phyloP scores from a whole-genome alignment of 345 rosid genomes.

The Populus davidiana region DNA sequence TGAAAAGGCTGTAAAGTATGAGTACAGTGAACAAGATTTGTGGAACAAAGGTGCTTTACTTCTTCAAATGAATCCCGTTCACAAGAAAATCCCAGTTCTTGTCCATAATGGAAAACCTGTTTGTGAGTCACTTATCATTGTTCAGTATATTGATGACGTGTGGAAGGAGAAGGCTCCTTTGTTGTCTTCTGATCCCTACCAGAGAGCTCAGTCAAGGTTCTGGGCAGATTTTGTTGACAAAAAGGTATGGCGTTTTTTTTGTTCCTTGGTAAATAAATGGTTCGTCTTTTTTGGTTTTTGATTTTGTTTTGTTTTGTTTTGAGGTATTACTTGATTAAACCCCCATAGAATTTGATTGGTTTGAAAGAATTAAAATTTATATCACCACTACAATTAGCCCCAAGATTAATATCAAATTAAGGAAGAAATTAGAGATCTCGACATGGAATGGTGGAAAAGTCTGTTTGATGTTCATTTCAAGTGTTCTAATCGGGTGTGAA shows the following conservation, averaged over 20 bases:
- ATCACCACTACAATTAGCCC: no score
- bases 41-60: not conserved
- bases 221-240: not conserved
- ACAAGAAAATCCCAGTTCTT: not conserved
- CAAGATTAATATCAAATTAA: no score
- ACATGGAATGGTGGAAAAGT: no score
- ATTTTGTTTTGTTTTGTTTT: no score
- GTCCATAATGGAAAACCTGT: not conserved
- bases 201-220: not conserved
- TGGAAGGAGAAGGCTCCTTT: not conserved
- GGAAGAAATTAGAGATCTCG: no score
- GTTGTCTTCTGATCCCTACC: not conserved
- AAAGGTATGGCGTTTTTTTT: not conserved
- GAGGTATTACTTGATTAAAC: no score
- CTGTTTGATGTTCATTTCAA: no score
- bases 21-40: not conserved
- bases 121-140: not conserved
- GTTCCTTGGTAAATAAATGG: no score
- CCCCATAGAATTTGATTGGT: no score
- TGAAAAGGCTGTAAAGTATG: not conserved
- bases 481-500: no score
- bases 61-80: not conserved
- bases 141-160: not conserved
- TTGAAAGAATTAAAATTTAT: no score
- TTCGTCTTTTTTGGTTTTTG: no score